Percentiles rank a stretch among this genome's conserved stretches.
Conservation (phyloP, 1,139 yeast genomes). For the Pichia sp. region DNA sequence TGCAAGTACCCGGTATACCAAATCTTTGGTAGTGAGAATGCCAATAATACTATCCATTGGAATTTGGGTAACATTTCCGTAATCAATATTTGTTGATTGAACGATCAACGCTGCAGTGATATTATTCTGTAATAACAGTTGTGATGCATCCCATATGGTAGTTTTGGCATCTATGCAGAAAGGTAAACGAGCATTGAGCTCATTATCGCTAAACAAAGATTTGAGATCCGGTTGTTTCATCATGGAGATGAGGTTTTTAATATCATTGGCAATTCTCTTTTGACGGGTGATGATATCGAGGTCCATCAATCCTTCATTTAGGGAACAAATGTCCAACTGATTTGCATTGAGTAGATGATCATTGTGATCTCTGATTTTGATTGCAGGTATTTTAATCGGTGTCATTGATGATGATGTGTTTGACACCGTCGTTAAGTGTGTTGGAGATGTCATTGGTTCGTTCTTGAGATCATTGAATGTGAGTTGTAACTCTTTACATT, state of each 20-base stretch:
- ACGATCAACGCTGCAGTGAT: slow-evolving; percentile 33
- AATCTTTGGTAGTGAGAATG: slow-evolving; percentile 36
- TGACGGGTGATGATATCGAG: slow-evolving; percentile 20
- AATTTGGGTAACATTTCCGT: not conserved
- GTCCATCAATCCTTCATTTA: slow-evolving; percentile 19
- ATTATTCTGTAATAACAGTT: slow-evolving; percentile 26
- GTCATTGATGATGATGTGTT: not conserved
- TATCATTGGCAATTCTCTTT: slow-evolving; percentile 26
- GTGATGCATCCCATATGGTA: slow-evolving; percentile 30
- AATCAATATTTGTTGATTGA: slow-evolving; percentile 1
- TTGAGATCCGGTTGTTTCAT: slow-evolving; percentile 33
- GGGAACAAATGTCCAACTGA: slow-evolving; percentile 13
- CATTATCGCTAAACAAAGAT: slow-evolving; percentile 24
- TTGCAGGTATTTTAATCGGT: not conserved
- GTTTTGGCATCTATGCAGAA: slow-evolving; percentile 29
- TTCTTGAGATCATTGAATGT: slow-evolving; percentile 27
- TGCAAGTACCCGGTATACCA: slow-evolving; percentile 33
- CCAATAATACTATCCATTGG: slow-evolving; percentile 29
- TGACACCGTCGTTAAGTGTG: not conserved
- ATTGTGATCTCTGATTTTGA: slow-evolving; percentile 4
- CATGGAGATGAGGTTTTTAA: slow-evolving; percentile 28
- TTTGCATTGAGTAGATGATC: slow-evolving; percentile 9
- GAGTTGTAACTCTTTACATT: slow-evolving; percentile 28
- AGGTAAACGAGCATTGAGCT: slow-evolving; percentile 24
- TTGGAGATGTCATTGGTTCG: slow-evolving; percentile 3